Conservation (phyloP, 192 early-diverging fungal species). For the Backusella sp. region DNA sequence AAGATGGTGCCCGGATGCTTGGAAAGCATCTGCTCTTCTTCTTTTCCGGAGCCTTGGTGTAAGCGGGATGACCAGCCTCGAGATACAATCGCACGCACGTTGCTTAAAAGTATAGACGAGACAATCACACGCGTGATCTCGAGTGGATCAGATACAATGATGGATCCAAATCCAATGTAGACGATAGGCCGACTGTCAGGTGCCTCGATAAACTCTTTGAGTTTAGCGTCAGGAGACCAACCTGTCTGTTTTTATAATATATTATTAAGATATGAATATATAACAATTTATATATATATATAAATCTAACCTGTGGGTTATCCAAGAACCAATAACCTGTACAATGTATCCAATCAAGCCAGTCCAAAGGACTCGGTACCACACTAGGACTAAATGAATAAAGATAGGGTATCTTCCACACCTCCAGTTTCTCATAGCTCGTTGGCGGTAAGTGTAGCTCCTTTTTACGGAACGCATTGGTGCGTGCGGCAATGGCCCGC, state of each 20-base stretch:
- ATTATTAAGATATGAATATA: neutral
- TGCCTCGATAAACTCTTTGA: constrained; percentile 56
- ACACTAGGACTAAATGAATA: constrained; percentile 63
- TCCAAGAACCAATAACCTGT: constrained; percentile 79
- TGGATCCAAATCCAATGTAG: constrained; percentile 81
- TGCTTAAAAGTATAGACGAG: constrained; percentile 59
- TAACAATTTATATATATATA: neutral
- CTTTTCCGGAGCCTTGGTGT: constrained; percentile 30
- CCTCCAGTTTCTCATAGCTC: constrained; percentile 48
- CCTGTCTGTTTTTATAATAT: constrained; percentile 30
- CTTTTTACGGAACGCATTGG: constrained; percentile 58
- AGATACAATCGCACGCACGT: constrained; percentile 66
- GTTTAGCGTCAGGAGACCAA: constrained; percentile 53
- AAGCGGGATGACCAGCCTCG: constrained; percentile 71
- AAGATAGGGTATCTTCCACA: constrained; percentile 58
- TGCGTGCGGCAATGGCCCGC: constrained; percentile 53
- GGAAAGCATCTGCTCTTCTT: constrained; percentile 16
- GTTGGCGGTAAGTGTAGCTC: constrained; percentile 46
- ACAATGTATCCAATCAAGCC: constrained; percentile 67
- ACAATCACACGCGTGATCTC: constrained; percentile 60
- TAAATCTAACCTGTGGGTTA: constrained; percentile 39
- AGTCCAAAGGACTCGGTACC: constrained; percentile 61
- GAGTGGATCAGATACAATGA: constrained; percentile 69
- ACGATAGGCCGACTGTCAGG: constrained; percentile 46
- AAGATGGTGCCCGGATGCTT: constrained; percentile 52